These are phyloP conservation scores for Pseudohyphozyma bogoriensis DNA, from an alignment of 768 basidiomycete genomes.

Conservation along the genomic window DNA sequence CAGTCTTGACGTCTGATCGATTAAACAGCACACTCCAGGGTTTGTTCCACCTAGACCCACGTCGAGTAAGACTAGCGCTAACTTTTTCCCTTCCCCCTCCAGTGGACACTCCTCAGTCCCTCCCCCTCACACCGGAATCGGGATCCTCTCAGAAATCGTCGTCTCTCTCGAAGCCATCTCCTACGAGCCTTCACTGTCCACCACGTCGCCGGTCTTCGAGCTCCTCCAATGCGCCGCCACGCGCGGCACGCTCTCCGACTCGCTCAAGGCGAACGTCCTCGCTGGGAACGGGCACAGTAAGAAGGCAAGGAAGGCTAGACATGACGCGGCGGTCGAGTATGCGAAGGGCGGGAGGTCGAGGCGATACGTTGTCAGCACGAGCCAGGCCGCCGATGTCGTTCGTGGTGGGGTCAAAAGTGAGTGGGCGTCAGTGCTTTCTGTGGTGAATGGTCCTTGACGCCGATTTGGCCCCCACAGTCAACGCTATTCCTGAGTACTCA, in stretches of 20 bases:
- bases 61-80: neutral
- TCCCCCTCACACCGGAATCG: slow-evolving; percentile 67
- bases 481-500: slow-evolving; percentile 13
- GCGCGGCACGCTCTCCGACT: neutral
- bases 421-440: neutral
- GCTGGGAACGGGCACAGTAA: neutral
- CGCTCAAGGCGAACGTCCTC: neutral
- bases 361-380: slow-evolving; percentile 3
- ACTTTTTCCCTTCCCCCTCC: neutral
- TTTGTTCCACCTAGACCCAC: no score
- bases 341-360: neutral
- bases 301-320: neutral
- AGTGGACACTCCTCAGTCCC: slow-evolving; percentile 82
- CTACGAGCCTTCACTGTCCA: neutral
- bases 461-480: neutral
- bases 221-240: slow-evolving; percentile 11
- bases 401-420: slow-evolving; percentile 6
- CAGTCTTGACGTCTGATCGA: no score
- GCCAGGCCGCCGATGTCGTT: slow-evolving; percentile 13
- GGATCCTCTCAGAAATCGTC: slow-evolving; percentile 65
- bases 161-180: slow-evolving; percentile 7
- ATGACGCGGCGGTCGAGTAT: neutral
- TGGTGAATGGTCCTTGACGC: neutral
- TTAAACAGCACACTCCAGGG: slow-evolving; percentile 40
- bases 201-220: neutral